Evolutionary conservation across 768 basidiomycete species (phyloP), one percentile per base, ranked within the genome.

Genomic region (Paxillus ammoniavirescens): DNA sequence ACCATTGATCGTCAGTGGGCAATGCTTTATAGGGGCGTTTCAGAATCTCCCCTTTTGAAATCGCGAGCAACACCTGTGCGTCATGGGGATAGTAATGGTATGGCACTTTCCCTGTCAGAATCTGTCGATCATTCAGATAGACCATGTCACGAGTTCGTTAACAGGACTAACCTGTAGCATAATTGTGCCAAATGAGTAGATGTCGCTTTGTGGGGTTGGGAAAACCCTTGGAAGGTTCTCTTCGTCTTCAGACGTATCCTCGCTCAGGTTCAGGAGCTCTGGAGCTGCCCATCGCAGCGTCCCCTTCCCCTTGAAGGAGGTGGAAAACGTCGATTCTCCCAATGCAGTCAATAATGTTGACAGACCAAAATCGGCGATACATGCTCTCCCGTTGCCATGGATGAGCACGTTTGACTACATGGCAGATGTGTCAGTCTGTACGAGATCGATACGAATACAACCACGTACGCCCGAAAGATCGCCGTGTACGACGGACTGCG

Each of bases 361-460:
- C 4, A 78, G 61, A 0, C 77, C 77, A 50, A 78, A 78, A 51
- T 78, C 77, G 48, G 71, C 71, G 6, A 79, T 54, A n/a, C 69
- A 67, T 2, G 71, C 75, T 30, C 68, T 69, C 15, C 71, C 67
- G 23, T 74, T 56, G 53, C 70, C 70, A 51, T 73, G 69, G 40
- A 79, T 72, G 21, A 78, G 68, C 37, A 79, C 69, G 51, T 79
- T 79, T 0, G 74, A 69, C 75, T 52, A 10, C 17, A 17, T n/a
- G 17, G 9, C 21, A 5, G 13, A 42, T n/a, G 18, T 23, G 42
- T 42, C 23, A 17, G 15, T 42, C 5, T 26, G 23, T 26, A 26
- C 5, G 21, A 21, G 21, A 21, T 21, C 21, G 3, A 21, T 3
- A 3, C 21, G 3, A 21, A 21, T 21, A 3, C 1, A 3, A 21